Conservation (phyloP, 306 rosid genomes). For the Vicia faba region DNA sequence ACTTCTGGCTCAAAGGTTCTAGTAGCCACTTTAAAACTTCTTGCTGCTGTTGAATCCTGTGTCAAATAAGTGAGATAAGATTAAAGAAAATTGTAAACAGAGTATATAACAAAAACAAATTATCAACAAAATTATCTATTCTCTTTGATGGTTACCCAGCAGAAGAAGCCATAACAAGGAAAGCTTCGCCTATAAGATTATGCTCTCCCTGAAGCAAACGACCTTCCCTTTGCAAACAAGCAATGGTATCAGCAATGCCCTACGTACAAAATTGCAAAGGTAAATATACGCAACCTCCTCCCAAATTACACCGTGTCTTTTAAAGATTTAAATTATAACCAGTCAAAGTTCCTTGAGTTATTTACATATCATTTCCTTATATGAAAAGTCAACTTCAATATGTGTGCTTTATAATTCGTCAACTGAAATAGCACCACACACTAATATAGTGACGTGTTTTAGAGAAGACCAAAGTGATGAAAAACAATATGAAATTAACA, state of each 20-base stretch:
- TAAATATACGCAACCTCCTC: constrained; percentile 36
- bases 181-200: constrained; percentile 97
- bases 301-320: constrained; percentile 4
- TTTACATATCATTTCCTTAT: not conserved
- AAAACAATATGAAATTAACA: no score
- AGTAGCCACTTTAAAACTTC: constrained; percentile 94
- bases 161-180: constrained; percentile 94
- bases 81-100: constrained; percentile 24
- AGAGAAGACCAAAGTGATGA: no score
- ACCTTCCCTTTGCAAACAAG: constrained; percentile 84
- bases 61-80: constrained; percentile 35
- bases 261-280: constrained; percentile 44
- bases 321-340: constrained; percentile 6
- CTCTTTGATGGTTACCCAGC: constrained; percentile 72
- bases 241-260: constrained; percentile 95
- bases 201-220: constrained; percentile 89
- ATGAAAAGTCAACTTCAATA: no score
- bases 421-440: no score
- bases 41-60: constrained; percentile 93
- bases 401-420: no score
- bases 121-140: constrained; percentile 9
- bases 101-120: constrained; percentile 17
- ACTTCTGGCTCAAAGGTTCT: constrained; percentile 86
- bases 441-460: no score
- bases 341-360: constrained; percentile 1